Evolutionary conservation across 2,329 filamentous ascomycete species (phyloP).

Genomic region (Phialemonium atrogriseum): DNA sequence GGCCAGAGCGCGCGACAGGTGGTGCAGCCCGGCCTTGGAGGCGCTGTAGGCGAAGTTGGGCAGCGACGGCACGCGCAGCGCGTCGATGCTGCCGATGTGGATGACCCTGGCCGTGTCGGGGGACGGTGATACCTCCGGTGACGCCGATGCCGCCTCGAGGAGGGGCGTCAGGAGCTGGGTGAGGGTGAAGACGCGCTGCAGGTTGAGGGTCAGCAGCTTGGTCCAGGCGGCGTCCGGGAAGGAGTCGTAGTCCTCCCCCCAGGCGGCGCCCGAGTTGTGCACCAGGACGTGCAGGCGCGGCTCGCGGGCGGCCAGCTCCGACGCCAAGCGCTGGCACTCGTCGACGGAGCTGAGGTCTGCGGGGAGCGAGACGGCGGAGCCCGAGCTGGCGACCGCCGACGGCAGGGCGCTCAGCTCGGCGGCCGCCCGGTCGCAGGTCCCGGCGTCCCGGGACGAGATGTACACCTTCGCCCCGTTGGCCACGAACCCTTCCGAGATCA

Average conservation of each 20-base stretch:
- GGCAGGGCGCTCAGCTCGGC: constrained; percentile 46
- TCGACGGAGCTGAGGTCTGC: constrained; percentile 56
- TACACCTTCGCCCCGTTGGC: constrained; percentile 56
- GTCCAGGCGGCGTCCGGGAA: constrained; percentile 53
- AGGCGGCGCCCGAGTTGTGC: constrained; percentile 59
- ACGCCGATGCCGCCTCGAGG: constrained; percentile 37
- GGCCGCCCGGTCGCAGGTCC: constrained; percentile 47
- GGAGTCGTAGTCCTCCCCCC: constrained; percentile 51
- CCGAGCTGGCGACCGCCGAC: constrained; percentile 23
- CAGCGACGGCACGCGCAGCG: constrained; percentile 48
- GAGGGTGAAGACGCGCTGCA: constrained; percentile 61
- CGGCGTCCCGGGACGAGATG: constrained; percentile 55
- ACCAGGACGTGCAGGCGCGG: constrained; percentile 50
- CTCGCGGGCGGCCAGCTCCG: constrained; percentile 41
- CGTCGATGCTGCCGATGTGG: constrained; percentile 58
- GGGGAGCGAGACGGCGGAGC: constrained; percentile 47
- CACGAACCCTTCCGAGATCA: constrained; percentile 61
- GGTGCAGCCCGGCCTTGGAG: constrained; percentile 57
- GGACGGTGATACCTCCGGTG: constrained; percentile 12
- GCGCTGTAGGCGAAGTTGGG: constrained; percentile 54
- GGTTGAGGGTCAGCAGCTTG: constrained; percentile 54
- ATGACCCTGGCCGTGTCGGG: constrained; percentile 48
- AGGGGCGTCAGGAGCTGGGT: constrained; percentile 53
- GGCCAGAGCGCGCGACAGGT: constrained; percentile 51
- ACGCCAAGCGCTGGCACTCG: constrained; percentile 45